A percentile compares a stretch with the other conserved stretches of the same genome.
Conservation (phyloP, 352 stramenopile species). For the Globisporangium polare region DNA sequence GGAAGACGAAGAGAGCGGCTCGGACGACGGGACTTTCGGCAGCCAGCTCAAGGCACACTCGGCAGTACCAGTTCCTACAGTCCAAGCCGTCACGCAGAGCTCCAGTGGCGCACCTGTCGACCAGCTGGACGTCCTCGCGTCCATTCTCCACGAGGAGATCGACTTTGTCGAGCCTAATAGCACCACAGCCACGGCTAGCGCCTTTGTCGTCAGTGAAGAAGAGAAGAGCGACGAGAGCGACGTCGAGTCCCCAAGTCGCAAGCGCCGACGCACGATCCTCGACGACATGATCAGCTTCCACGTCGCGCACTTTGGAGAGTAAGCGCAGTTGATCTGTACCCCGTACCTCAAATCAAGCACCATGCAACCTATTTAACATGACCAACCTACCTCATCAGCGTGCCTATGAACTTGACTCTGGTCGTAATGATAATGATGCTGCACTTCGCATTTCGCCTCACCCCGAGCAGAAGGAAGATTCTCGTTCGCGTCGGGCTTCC, state of each 20-base stretch:
- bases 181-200: neutral
- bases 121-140: slow-evolving; percentile 8
- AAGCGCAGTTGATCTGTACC: neutral
- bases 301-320: slow-evolving; percentile 20
- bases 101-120: neutral
- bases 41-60: neutral
- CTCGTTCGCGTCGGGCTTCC: neutral
- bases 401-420: too few relatives aligned
- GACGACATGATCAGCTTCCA: slow-evolving; percentile 49
- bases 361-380: neutral
- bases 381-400: too few relatives aligned
- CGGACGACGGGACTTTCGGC: neutral
- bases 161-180: neutral
- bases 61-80: neutral
- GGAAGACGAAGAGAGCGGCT: neutral
- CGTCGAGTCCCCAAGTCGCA: neutral
- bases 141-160: slow-evolving; percentile 14
- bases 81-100: neutral
- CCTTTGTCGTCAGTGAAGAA: neutral
- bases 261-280: slow-evolving; percentile 16
- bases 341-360: neutral
- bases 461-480: neutral
- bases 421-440: too few relatives aligned
- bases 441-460: neutral
- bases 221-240: slow-evolving; percentile 1